These are phyloP conservation scores for Dendrocalamus latiflorus DNA, from an alignment of 202 grass and related monocot genomes.

Conservation along the genomic window DNA sequence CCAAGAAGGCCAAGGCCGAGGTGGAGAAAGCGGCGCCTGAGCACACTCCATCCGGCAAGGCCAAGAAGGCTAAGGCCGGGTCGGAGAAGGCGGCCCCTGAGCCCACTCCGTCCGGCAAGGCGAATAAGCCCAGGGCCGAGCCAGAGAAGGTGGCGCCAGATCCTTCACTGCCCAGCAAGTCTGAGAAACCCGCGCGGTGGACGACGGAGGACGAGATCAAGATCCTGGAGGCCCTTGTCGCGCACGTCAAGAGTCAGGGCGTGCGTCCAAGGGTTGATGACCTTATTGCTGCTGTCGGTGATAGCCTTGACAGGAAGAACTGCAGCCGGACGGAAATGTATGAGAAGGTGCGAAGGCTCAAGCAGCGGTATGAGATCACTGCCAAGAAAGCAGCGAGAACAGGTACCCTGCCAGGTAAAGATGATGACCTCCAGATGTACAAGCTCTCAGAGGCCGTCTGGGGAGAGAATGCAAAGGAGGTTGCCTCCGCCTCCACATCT, in stretches of 20 bases:
- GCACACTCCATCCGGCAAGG: neutral
- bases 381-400: slow-evolving; percentile 12
- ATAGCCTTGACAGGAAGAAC: slow-evolving; percentile 19
- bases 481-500: neutral
- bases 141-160: slow-evolving; percentile 17
- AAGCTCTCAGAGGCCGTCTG: slow-evolving; percentile 21
- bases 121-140: slow-evolving; percentile 1
- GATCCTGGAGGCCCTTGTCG: slow-evolving; percentile 33
- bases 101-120: neutral
- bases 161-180: neutral
- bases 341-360: slow-evolving; percentile 45
- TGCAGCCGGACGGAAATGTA: slow-evolving; percentile 19
- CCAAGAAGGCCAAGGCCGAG: neutral
- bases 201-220: slow-evolving; percentile 33
- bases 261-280: neutral
- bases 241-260: slow-evolving; percentile 25
- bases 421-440: slow-evolving; percentile 16
- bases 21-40: slow-evolving; percentile 14
- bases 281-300: slow-evolving; percentile 12
- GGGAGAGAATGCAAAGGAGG: slow-evolving; percentile 24
- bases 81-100: neutral
- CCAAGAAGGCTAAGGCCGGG: neutral
- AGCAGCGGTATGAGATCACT: neutral
- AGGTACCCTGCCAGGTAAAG: neutral
- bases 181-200: slow-evolving; percentile 22